Evolutionary conservation across 2,329 filamentous ascomycete genomes (phyloP).

Genomic region (Tricladium varicosporioides): DNA sequence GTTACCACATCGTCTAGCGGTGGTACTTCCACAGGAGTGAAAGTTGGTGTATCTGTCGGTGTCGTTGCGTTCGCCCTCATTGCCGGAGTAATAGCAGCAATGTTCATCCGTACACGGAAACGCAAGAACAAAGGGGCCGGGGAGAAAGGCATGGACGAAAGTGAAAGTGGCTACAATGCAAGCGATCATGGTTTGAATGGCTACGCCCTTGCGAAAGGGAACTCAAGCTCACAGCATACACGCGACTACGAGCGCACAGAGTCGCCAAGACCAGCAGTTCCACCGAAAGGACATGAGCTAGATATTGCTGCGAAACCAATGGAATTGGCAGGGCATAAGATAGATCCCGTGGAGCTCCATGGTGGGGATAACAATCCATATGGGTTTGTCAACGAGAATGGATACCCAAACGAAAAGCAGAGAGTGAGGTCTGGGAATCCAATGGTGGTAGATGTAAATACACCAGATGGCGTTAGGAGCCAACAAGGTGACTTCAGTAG

Average conservation of each 20-base stretch:
- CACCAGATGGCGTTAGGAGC: no score
- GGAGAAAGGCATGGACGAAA: no score
- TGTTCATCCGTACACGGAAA: no score
- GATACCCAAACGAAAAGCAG: not conserved
- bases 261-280: not conserved
- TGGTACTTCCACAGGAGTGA: conserved; percentile 3
- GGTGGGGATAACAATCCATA: not conserved
- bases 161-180: not conserved
- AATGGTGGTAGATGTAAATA: no score
- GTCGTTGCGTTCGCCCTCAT: not conserved
- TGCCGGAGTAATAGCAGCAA: no score
- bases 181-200: not conserved
- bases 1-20: not conserved
- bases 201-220: not conserved
- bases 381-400: not conserved
- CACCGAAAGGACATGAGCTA: conserved; percentile 5
- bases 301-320: not conserved
- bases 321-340: not conserved
- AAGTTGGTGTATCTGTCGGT: conserved; percentile 11
- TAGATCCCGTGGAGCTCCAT: not conserved
- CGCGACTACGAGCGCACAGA: not conserved
- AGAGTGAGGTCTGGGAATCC: no score
- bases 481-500: no score
- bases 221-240: not conserved
- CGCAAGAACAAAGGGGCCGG: no score